Conservation (phyloP, 768 basidiomycete species). For the Rhizopogon rudus region DNA sequence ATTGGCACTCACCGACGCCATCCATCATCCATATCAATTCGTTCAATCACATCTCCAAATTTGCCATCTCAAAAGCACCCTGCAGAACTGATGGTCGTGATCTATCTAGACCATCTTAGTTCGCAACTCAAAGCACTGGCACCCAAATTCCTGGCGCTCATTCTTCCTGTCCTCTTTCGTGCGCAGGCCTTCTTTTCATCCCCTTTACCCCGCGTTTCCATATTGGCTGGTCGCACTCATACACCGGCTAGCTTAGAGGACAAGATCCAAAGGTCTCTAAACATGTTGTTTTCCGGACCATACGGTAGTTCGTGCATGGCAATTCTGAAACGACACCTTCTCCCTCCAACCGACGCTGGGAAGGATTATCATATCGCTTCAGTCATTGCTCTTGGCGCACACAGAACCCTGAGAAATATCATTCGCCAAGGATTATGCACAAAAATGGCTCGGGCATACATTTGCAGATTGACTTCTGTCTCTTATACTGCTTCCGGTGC, state of each 20-base stretch:
- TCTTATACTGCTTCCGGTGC: slow-evolving; percentile 57
- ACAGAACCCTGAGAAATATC: slow-evolving; percentile 57
- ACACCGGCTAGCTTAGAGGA: slow-evolving; percentile 40
- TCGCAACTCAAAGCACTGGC: slow-evolving; percentile 57
- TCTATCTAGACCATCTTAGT: slow-evolving; percentile 63
- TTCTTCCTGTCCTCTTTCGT: slow-evolving; percentile 73
- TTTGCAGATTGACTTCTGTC: slow-evolving; percentile 46
- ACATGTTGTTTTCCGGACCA: slow-evolving; percentile 55
- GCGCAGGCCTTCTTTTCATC: slow-evolving; percentile 59
- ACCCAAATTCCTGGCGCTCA: slow-evolving; percentile 43
- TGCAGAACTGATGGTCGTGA: slow-evolving; percentile 55
- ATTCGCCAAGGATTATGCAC: slow-evolving; percentile 58
- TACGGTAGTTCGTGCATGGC: slow-evolving; percentile 63
- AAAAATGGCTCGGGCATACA: slow-evolving; percentile 64
- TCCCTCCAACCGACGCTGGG: slow-evolving; percentile 34
- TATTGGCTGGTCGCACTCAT: slow-evolving; percentile 35
- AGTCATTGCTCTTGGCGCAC: slow-evolving; percentile 51
- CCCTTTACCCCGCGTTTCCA: slow-evolving; percentile 63
- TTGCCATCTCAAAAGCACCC: slow-evolving; percentile 37
- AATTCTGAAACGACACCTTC: slow-evolving; percentile 55
- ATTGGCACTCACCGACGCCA: slow-evolving; percentile 49
- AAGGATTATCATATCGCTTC: slow-evolving; percentile 23
- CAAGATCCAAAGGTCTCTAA: slow-evolving; percentile 51
- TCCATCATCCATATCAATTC: slow-evolving; percentile 54
- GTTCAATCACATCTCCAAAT: slow-evolving; percentile 33